These are phyloP conservation scores for Cubamyces lactineus DNA, from an alignment of 768 basidiomycete genomes.

Conservation along the genomic window DNA sequence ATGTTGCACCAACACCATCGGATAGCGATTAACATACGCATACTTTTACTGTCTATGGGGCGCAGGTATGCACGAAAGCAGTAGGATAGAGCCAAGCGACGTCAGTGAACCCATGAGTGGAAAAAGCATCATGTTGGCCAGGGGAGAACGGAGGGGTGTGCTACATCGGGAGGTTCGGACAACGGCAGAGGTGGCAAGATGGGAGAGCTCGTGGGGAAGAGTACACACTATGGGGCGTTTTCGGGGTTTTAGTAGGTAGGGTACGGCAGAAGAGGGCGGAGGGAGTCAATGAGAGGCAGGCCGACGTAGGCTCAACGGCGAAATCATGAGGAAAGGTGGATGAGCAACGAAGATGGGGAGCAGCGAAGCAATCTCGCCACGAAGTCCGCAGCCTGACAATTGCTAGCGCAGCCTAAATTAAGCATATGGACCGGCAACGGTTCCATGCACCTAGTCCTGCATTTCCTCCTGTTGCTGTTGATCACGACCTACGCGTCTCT, in stretches of 20 bases:
- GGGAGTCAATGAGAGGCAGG: background rate
- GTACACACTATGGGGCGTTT: conserved; percentile 19
- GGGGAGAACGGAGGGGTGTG: conserved; percentile 10
- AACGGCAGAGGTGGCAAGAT: conserved; percentile 14
- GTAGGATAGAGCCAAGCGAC: conserved; percentile 26
- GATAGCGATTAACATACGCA: conserved; percentile 36
- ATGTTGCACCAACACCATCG: conserved; percentile 21
- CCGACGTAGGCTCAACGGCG: conserved; percentile 3
- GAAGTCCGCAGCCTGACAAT: background rate
- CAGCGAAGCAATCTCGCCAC: background rate
- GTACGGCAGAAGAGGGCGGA: background rate
- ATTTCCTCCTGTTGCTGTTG: conserved; percentile 73
- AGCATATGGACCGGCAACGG: conserved; percentile 7
- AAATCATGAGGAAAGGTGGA: conserved; percentile 2
- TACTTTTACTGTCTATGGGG: conserved; percentile 38
- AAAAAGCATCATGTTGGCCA: conserved; percentile 26
- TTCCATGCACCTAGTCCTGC: conserved; percentile 31
- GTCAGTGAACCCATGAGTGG: conserved; percentile 26
- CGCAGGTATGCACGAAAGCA: conserved; percentile 34
- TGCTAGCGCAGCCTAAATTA: conserved; percentile 7
- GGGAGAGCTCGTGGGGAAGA: conserved; percentile 5
- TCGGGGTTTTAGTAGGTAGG: conserved; percentile 11
- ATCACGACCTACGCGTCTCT: conserved; percentile 86
- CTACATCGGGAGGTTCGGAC: conserved; percentile 21
- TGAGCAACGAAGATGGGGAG: conserved; percentile 1